These are phyloP conservation scores for Periconia sp. DNA, from an alignment of 2,329 filamentous ascomycete species.

Conservation along the genomic window DNA sequence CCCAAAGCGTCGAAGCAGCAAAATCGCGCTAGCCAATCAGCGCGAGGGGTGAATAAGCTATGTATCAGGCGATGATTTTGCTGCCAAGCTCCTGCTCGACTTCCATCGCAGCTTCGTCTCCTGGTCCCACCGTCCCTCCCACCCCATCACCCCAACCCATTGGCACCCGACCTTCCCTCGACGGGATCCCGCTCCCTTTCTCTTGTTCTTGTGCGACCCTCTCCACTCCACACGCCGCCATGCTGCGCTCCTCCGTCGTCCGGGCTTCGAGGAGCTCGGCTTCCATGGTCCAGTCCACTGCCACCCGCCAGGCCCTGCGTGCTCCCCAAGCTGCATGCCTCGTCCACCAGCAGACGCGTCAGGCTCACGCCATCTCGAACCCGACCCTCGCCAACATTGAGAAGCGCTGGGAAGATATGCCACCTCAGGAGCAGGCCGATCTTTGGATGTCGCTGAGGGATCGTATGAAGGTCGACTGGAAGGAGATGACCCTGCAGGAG, in stretches of 20 bases:
- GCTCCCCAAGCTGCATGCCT: constrained; percentile 44
- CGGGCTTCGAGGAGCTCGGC: constrained; percentile 46
- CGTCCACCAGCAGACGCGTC: constrained; percentile 60
- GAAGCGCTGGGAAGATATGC: constrained; percentile 99
- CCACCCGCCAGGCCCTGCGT: constrained; percentile 40
- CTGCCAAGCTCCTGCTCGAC: constrained; percentile 14
- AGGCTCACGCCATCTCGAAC: constrained; percentile 94
- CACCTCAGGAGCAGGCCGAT: constrained; percentile 98
- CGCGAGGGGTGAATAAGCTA: neutral
- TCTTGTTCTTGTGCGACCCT: constrained; percentile 41
- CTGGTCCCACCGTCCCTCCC: constrained; percentile 32
- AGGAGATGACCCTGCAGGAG: constrained; percentile 92
- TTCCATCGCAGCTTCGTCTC: constrained; percentile 18
- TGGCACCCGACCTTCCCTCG: constrained; percentile 43
- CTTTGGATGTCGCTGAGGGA: constrained; percentile 98
- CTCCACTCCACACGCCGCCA: constrained; percentile 38
- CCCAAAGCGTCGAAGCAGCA: neutral
- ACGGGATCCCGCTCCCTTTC: constrained; percentile 41
- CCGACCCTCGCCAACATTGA: constrained; percentile 97
- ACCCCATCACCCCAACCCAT: constrained; percentile 44
- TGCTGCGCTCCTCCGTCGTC: constrained; percentile 49
- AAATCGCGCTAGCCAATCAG: constrained; percentile 4
- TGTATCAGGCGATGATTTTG: constrained; percentile 2
- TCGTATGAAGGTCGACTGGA: constrained; percentile 98
- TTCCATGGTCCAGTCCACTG: constrained; percentile 40